Conservation (phyloP, 495 filamentous ascomycete species). For the Bathelium albidoporum region DNA sequence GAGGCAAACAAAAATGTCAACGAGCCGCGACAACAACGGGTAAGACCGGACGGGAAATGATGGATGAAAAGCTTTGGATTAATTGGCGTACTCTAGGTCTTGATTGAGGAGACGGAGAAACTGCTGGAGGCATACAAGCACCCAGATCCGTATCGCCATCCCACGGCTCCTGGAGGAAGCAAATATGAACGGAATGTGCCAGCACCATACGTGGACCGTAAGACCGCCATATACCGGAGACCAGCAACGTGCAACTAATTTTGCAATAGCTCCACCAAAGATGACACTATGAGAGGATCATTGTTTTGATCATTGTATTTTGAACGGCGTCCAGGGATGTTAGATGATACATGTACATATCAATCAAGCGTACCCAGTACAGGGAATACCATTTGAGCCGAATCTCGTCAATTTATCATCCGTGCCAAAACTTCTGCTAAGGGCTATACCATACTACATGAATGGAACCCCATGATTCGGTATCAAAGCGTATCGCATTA, state of each 20-base stretch:
- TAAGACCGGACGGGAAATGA: slow-evolving; percentile 42
- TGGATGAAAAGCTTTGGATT: too few relatives aligned
- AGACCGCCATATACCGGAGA: slow-evolving; percentile 29
- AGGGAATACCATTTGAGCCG: background rate
- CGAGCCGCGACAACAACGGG: slow-evolving; percentile 81
- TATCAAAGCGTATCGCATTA: background rate
- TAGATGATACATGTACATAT: slow-evolving; percentile 12
- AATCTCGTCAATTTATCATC: background rate
- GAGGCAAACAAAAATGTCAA: slow-evolving; percentile 81
- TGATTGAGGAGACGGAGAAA: slow-evolving; percentile 79
- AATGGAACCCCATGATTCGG: background rate
- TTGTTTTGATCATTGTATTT: background rate
- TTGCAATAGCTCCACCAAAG: slow-evolving; percentile 35
- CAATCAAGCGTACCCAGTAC: background rate
- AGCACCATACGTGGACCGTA: slow-evolving; percentile 65
- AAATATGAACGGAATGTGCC: slow-evolving; percentile 95
- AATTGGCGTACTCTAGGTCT: slow-evolving; percentile 45
- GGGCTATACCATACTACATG: background rate
- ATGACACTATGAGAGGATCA: slow-evolving; percentile 26
- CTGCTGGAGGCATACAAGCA: slow-evolving; percentile 92
- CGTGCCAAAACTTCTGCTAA: background rate
- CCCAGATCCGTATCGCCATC: slow-evolving; percentile 80
- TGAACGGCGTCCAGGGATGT: slow-evolving; percentile 4
- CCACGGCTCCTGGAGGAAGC: slow-evolving; percentile 89
- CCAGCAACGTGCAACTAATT: slow-evolving; percentile 2